phyloP scores from a whole-genome alignment of 2,329 filamentous ascomycete species.

The Aspergillus pseudotamarii region DNA sequence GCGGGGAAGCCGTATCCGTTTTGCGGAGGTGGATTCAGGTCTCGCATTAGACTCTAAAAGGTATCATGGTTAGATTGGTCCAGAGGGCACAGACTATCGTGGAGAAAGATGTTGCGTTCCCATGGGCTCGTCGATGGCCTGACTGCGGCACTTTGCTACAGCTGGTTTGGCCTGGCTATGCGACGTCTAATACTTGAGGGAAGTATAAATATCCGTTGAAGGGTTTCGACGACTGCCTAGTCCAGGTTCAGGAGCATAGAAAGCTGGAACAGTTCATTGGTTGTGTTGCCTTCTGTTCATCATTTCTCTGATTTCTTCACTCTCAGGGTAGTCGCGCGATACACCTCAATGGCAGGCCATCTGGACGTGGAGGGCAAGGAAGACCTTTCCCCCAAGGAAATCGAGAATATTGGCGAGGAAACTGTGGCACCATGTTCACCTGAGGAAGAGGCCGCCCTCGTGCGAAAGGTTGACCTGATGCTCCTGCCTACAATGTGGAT shows the following conservation, averaged over 20 bases:
- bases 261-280: neutral
- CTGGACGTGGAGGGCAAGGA: slow-evolving; percentile 7
- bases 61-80: neutral
- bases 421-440: slow-evolving; percentile 14
- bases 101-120: neutral
- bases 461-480: slow-evolving; percentile 49
- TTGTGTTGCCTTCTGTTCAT: neutral
- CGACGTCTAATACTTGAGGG: neutral
- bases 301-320: too few relatives aligned
- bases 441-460: slow-evolving; percentile 47
- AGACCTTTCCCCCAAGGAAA: slow-evolving; percentile 19
- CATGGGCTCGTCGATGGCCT: neutral
- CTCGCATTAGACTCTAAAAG: neutral
- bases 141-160: neutral
- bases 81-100: neutral
- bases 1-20: neutral
- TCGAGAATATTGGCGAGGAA: slow-evolving; percentile 20
- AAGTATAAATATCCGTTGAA: neutral
- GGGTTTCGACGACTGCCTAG: neutral
- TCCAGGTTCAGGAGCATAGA: neutral
- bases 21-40: neutral
- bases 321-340: neutral
- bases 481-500: slow-evolving; percentile 54
- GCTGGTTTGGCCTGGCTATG: neutral
- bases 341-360: neutral